Evolutionary conservation across 208 protist genomes (phyloP), one percentile per base, ranked within the genome.

Genomic region (Herpetomonas tarakana): DNA sequence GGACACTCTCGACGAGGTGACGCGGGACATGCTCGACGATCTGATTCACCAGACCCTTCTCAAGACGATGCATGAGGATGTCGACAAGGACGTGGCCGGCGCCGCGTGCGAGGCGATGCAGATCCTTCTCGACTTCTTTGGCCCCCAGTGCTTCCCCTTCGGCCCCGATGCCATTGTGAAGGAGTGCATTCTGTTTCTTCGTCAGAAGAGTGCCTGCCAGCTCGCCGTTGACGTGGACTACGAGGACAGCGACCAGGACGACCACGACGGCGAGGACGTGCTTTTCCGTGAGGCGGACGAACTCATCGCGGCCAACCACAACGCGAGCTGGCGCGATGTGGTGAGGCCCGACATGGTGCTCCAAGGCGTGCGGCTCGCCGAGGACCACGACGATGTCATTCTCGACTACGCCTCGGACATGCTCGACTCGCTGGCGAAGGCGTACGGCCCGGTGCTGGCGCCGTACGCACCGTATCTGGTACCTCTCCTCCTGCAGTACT

Each of bases 371-470:
- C 31, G 61, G 30, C 61, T 92, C 27, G 41, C 52, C 21, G 83
- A 91, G 44, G 89, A 90, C 28, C 85, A 93, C 68, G 84, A 92
- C 39, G 74, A 83, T 38, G 78, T 83, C 16, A 45, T 92, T 22
- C 76, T 88, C 44, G 86, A 91, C 28, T 65, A 71, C 2, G 81
- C 77, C 12, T 70, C 71, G 7, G 83, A 89, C 19, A 78, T 90
- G 67, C 49, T 91, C 22, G 89, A 91, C 59, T 59, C 81, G 7
- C 69, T 90, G 26, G 85, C 81, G 45, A 82, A 83, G 62, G 83
- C 81, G 3, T 95, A 91, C 70, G 83, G 83, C 27, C 70, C 78
- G 25, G 25, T 66, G 16, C 74, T 92, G 39, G 55, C 52, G 62
- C 71, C 71, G 11, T 53, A 81, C 59, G 62, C 56, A 44, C 67